Evolutionary conservation across 345 rosid species (phyloP).

Genomic region (Camelina sativa): DNA sequence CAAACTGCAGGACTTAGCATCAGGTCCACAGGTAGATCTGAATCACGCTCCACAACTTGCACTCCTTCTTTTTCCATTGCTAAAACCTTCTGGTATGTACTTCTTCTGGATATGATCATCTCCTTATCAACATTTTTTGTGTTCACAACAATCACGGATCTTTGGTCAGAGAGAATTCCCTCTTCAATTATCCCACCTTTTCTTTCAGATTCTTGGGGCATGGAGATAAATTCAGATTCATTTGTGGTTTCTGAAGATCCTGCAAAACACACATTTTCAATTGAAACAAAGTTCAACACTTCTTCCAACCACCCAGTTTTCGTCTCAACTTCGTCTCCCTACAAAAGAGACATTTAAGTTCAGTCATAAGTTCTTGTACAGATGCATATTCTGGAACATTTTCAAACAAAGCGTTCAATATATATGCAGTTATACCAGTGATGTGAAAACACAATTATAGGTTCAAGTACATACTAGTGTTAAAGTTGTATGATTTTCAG

Average conservation of each 20-base stretch:
- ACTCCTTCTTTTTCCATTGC: slow-evolving; percentile 82
- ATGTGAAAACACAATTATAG: slow-evolving; percentile 7
- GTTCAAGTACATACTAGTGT: slow-evolving; percentile 22
- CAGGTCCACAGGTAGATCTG: slow-evolving; percentile 77
- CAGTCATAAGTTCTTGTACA: slow-evolving; percentile 18
- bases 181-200: slow-evolving; percentile 49
- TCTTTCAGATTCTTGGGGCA: slow-evolving; percentile 47
- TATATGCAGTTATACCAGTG: slow-evolving; percentile 13
- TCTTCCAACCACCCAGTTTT: slow-evolving; percentile 48
- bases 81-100: slow-evolving; percentile 78
- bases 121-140: slow-evolving; percentile 74
- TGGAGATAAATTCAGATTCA: slow-evolving; percentile 43
- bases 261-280: slow-evolving; percentile 40
- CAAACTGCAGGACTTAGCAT: slow-evolving; percentile 73
- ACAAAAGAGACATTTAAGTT: slow-evolving; percentile 27
- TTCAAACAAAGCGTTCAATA: background rate
- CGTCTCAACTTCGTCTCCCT: slow-evolving; percentile 50
- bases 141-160: slow-evolving; percentile 66
- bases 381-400: slow-evolving; percentile 7
- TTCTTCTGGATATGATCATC: slow-evolving; percentile 87
- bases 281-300: slow-evolving; percentile 52
- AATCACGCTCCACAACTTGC: slow-evolving; percentile 90
- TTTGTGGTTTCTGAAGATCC: slow-evolving; percentile 47
- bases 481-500: slow-evolving; percentile 9
- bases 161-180: slow-evolving; percentile 45